Conservation (phyloP, 179 eudicot genomes). For the Sideroxylon spinosum region DNA sequence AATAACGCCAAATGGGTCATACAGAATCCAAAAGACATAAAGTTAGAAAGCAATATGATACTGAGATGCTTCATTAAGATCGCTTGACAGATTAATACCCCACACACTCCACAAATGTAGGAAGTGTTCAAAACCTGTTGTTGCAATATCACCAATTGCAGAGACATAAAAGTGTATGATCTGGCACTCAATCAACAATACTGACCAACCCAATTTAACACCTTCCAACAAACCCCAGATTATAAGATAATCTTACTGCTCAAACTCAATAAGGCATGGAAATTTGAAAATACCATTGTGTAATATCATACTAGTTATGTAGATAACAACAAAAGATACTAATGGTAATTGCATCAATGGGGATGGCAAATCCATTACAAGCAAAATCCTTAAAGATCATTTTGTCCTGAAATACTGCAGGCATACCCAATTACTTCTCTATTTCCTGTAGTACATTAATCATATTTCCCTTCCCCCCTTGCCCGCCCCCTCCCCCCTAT, state of each 20-base stretch:
- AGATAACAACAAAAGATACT: not conserved
- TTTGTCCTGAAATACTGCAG: not conserved
- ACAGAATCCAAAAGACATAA: not conserved
- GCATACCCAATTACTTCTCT: not conserved
- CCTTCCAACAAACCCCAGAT: not conserved
- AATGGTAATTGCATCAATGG: no score
- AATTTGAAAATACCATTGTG: not conserved
- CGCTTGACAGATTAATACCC: not conserved
- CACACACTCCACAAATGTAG: not conserved
- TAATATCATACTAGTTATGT: not conserved
- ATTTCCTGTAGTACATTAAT: not conserved
- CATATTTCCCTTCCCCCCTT: not conserved
- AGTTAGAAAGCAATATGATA: not conserved
- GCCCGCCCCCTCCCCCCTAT: not conserved
- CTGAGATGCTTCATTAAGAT: not conserved
- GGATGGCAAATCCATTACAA: not conserved
- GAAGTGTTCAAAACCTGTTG: not conserved
- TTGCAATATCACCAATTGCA: not conserved
- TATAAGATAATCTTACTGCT: conserved; percentile 3
- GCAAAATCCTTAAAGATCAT: not conserved
- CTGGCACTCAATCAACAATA: not conserved
- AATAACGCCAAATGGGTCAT: not conserved
- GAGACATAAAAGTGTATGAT: not conserved
- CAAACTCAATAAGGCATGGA: conserved; percentile 3
- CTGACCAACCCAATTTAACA: not conserved